A percentile compares a stretch with the other conserved stretches of the same genome.
Evolutionary conservation across 306 rosid species (phyloP).

Genomic region (Calophaca sinica): DNA sequence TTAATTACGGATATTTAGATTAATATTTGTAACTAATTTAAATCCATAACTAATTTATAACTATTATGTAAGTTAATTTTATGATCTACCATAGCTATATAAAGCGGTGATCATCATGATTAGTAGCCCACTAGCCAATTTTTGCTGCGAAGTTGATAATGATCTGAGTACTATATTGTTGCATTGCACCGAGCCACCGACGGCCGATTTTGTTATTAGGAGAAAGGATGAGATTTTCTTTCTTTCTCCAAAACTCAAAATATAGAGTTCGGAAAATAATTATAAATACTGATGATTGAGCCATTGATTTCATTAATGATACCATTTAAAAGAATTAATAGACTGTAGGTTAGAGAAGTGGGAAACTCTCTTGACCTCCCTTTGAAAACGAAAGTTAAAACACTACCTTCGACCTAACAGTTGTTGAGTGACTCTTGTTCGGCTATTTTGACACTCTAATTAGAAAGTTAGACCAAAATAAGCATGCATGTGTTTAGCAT

Average conservation of each 20-base stretch:
- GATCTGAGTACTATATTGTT: too few relatives aligned
- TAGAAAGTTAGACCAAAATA: conserved; percentile 15
- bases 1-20: too few relatives aligned
- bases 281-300: background rate
- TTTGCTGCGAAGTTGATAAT: too few relatives aligned
- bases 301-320: conserved; percentile 22
- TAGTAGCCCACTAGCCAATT: too few relatives aligned
- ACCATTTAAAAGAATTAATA: conserved; percentile 26
- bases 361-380: conserved; percentile 36
- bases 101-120: too few relatives aligned
- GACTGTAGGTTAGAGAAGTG: conserved; percentile 29
- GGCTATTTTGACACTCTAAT: conserved; percentile 6
- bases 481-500: conserved; percentile 11
- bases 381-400: conserved; percentile 36
- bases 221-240: background rate
- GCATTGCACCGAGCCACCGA: too few relatives aligned
- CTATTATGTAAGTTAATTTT: too few relatives aligned
- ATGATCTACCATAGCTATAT: too few relatives aligned
- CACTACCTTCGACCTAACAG: conserved; percentile 41
- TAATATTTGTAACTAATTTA: too few relatives aligned
- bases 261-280: conserved; percentile 4
- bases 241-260: conserved; percentile 5
- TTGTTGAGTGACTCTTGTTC: conserved; percentile 33
- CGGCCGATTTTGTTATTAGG: too few relatives aligned
- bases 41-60: too few relatives aligned